These are phyloP conservation scores for Eremothecium coryli DNA, from an alignment of 1,139 yeast species.

Conservation along the genomic window DNA sequence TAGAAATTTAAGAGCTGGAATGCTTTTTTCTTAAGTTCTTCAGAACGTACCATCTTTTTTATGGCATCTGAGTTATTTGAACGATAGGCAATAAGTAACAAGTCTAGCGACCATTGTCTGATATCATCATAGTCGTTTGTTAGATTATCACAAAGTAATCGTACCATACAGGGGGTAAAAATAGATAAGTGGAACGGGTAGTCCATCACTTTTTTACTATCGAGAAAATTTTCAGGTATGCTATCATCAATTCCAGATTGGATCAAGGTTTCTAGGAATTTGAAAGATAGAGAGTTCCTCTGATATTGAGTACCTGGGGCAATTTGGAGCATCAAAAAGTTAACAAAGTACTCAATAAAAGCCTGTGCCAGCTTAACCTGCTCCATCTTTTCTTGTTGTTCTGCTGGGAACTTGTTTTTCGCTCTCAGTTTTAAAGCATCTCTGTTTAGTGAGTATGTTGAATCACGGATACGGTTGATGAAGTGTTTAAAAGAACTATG, in stretches of 20 bases:
- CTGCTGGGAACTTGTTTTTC: slow-evolving; percentile 32
- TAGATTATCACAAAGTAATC: slow-evolving; percentile 50
- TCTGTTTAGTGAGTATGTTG: slow-evolving; percentile 47
- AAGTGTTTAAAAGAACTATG: slow-evolving; percentile 53
- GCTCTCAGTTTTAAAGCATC: slow-evolving; percentile 36
- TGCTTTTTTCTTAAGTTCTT: slow-evolving; percentile 33
- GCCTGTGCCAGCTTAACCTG: slow-evolving; percentile 30
- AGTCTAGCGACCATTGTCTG: slow-evolving; percentile 41
- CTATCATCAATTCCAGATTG: slow-evolving; percentile 49
- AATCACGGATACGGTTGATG: slow-evolving; percentile 55
- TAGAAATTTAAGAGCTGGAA: slow-evolving; percentile 49
- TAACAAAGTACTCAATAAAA: slow-evolving; percentile 40
- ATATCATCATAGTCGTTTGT: slow-evolving; percentile 71
- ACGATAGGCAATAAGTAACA: slow-evolving; percentile 42
- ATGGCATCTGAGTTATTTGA: slow-evolving; percentile 20
- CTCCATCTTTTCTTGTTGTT: slow-evolving; percentile 26
- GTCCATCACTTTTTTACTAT: slow-evolving; percentile 25
- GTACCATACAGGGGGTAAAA: slow-evolving; percentile 34
- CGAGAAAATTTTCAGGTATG: slow-evolving; percentile 32
- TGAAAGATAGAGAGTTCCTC: slow-evolving; percentile 43
- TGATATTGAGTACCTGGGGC: slow-evolving; percentile 67
- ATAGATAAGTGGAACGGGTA: slow-evolving; percentile 42
- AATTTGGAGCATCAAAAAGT: slow-evolving; percentile 37
- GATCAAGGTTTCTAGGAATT: slow-evolving; percentile 40
- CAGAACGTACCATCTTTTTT: slow-evolving; percentile 9